Evolutionary conservation across 2,329 filamentous ascomycete species (phyloP).

Genomic region (Exophiala sideris): DNA sequence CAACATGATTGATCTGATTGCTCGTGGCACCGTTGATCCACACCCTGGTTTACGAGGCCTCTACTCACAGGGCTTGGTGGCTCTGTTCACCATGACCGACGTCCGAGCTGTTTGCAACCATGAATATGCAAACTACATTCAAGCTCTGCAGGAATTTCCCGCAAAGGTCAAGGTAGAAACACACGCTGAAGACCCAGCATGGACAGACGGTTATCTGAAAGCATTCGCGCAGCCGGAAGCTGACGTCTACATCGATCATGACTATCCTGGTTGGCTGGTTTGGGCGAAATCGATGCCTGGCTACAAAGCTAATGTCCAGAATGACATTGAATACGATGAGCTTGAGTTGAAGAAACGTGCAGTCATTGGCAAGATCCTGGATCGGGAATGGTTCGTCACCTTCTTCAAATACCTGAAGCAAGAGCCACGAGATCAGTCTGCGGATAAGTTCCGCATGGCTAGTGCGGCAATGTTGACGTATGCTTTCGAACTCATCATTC

Average conservation of each 20-base stretch:
- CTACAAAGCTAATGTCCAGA: constrained; percentile 65
- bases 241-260: constrained; percentile 85
- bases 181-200: constrained; percentile 68
- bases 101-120: constrained; percentile 82
- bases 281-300: constrained; percentile 88
- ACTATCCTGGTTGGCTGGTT: constrained; percentile 93
- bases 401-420: constrained; percentile 95
- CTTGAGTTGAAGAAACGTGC: constrained; percentile 69
- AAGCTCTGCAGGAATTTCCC: constrained; percentile 72
- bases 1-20: constrained; percentile 78
- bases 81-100: constrained; percentile 79
- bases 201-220: constrained; percentile 74
- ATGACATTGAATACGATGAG: constrained; percentile 73
- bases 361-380: constrained; percentile 76
- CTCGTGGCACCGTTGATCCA: constrained; percentile 78
- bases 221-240: constrained; percentile 73
- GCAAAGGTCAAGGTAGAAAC: constrained; percentile 75
- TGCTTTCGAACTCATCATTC: constrained; percentile 81
- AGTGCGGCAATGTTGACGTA: constrained; percentile 84
- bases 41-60: constrained; percentile 81
- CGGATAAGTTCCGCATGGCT: constrained; percentile 86
- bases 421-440: constrained; percentile 76
- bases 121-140: constrained; percentile 79
- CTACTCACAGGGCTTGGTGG: constrained; percentile 76
- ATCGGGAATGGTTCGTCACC: constrained; percentile 78